Evolutionary conservation across 495 filamentous ascomycete species (phyloP).

Genomic region (Aspergillus bridgeri): DNA sequence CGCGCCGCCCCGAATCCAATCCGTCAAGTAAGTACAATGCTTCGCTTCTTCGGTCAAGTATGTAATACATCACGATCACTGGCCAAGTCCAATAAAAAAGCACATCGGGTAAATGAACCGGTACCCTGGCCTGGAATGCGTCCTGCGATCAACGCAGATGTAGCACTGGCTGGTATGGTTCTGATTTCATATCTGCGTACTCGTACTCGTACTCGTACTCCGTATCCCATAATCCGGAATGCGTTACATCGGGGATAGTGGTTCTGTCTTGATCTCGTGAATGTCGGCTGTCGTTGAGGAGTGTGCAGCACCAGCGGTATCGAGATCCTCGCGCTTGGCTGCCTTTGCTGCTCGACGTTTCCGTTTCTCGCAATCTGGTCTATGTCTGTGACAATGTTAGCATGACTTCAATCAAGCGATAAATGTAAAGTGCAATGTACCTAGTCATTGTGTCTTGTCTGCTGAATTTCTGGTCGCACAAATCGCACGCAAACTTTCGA

Average conservation of each 20-base stretch:
- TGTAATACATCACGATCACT: constrained; percentile 1
- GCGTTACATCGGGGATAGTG: background rate
- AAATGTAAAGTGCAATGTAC: constrained; percentile 33
- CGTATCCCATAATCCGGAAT: too few relatives aligned
- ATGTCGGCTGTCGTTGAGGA: background rate
- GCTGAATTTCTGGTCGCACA: constrained; percentile 72
- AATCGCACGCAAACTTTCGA: constrained; percentile 65
- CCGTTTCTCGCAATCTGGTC: background rate
- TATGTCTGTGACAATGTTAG: background rate
- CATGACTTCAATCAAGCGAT: background rate
- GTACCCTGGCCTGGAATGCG: too few relatives aligned
- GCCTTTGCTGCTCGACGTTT: background rate
- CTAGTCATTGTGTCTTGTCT: constrained; percentile 80
- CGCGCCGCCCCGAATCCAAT: too few relatives aligned
- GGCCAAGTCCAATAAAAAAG: background rate
- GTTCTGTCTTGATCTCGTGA: background rate
- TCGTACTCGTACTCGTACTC: background rate
- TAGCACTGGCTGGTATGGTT: background rate
- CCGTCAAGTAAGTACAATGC: too few relatives aligned
- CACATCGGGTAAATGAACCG: background rate
- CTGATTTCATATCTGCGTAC: background rate
- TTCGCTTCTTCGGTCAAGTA: background rate
- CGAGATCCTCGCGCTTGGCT: background rate
- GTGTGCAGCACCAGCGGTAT: background rate
- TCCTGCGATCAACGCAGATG: constrained; percentile 5